These are phyloP conservation scores for Jaltomata sinuosa DNA, from an alignment of 257 asterid genomes.

Conservation along the genomic window DNA sequence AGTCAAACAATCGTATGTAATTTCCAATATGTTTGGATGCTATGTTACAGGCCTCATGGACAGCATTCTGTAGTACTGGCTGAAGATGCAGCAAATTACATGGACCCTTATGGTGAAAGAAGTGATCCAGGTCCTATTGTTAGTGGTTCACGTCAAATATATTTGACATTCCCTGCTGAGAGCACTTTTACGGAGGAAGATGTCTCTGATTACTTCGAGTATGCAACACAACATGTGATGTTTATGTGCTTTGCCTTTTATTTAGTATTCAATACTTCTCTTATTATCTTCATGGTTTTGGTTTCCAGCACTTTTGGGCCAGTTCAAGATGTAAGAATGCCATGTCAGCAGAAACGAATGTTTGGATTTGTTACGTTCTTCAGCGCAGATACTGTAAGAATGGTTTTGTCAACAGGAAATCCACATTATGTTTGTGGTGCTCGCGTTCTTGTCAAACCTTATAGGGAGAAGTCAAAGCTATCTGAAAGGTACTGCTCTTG, in stretches of 20 bases:
- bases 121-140: slow-evolving; percentile 73
- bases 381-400: slow-evolving; percentile 57
- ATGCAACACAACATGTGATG: neutral
- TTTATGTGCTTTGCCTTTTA: neutral
- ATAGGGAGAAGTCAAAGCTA: slow-evolving; percentile 65
- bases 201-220: slow-evolving; percentile 68
- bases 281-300: slow-evolving; percentile 1
- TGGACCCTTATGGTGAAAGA: slow-evolving; percentile 44
- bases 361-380: slow-evolving; percentile 80
- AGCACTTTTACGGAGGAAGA: slow-evolving; percentile 79
- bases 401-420: slow-evolving; percentile 60
- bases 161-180: slow-evolving; percentile 79
- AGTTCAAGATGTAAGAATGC: slow-evolving; percentile 91
- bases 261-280: neutral
- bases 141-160: slow-evolving; percentile 64
- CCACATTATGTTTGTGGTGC: slow-evolving; percentile 86
- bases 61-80: slow-evolving; percentile 73
- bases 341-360: slow-evolving; percentile 85
- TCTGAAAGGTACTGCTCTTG: slow-evolving; percentile 39
- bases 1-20: neutral
- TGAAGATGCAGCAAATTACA: slow-evolving; percentile 60
- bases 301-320: slow-evolving; percentile 59
- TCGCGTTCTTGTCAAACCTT: slow-evolving; percentile 93
- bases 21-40: neutral
- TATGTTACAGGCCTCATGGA: slow-evolving; percentile 71